Evolutionary conservation across 1,284 basidiomycete genomes (phyloP), one percentile per base, ranked within the genome.

Genomic region (Cutaneotrichosporon dermatis): DNA sequence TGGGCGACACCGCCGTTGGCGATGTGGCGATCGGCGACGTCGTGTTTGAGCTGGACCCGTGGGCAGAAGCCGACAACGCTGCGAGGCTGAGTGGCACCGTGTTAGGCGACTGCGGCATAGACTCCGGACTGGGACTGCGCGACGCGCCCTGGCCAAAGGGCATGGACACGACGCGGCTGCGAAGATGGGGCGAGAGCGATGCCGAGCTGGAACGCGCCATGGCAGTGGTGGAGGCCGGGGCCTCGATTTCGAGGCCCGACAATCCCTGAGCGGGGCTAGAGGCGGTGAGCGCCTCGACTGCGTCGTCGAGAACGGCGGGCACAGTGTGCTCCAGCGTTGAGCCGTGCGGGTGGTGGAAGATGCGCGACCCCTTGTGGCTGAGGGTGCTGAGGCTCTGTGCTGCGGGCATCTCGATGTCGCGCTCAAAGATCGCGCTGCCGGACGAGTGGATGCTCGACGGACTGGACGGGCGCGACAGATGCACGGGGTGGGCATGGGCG

Each of bases 231-330:
- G 54, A 55, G 6, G 55, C 46, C 9, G 71, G 71, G 33, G 71
- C 68, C 59, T 77, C 75, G 41, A 77, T 77, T 59, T 77, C 75
- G 41, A 76, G 51, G 13, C 68, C 64, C 13, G 70, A 51, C 6
- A 67, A 64, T 36, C 67, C 51, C 7, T 60, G 60, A 13, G 60
- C 61, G 4, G 57, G 61, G 5, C 37, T 39, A 12, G 67, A 60
- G 7, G 66, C 67, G 0, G 70, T 67, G 40, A 79, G 64, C 2
- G 77, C 77, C 62, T 79, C 76, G 41, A 79, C 72, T 5, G 77
- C 77, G 59, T 77, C 76, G 53, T 77, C 75, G 50, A 79, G 60
- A 0, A 76, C 77, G 2, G 77, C 74, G 0, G 77, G 77, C 16
- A 79, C 76, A 3, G 70, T 71, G 41, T 74, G 70, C 57, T 77